phyloP scores from a whole-genome alignment of 176 grass and related monocot species.

The Eleusine coracana region DNA sequence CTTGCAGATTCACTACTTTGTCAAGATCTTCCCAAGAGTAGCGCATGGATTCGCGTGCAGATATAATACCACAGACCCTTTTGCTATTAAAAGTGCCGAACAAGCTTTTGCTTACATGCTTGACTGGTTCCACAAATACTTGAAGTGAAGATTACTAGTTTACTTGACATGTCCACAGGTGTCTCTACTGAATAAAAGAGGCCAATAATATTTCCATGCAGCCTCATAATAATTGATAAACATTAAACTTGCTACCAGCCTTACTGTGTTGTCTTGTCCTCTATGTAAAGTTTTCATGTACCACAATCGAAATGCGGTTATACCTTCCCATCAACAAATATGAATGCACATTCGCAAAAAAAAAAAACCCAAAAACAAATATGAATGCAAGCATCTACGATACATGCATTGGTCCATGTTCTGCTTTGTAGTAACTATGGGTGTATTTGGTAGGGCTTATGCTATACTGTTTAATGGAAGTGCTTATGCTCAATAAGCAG shows the following conservation, averaged over 20 bases:
- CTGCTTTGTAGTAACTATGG: too few species aligned
- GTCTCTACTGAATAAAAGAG: not conserved
- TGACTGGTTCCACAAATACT: conserved; percentile 38
- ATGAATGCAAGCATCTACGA: too few species aligned
- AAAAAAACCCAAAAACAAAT: too few species aligned
- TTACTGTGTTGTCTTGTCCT: not conserved
- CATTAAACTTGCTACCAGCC: not conserved
- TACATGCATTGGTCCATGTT: too few species aligned
- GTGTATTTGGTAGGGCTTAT: too few species aligned
- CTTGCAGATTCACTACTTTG: conserved; percentile 39
- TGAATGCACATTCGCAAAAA: too few species aligned
- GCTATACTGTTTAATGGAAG: too few species aligned
- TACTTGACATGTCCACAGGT: not conserved
- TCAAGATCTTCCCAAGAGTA: conserved; percentile 34
- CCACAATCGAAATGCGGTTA: too few species aligned
- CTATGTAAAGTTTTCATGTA: not conserved
- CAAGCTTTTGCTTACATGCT: conserved; percentile 45
- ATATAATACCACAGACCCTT: conserved; percentile 24
- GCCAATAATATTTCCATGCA: not conserved
- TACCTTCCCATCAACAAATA: too few species aligned
- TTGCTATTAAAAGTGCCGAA: conserved; percentile 18
- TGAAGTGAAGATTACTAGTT: conserved; percentile 26
- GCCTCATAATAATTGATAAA: not conserved
- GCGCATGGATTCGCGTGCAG: conserved; percentile 43
- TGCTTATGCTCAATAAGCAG: too few species aligned